Base-by-base conservation (phyloP, 1,139 yeast species). In the Pichia inconspicua region DNA sequence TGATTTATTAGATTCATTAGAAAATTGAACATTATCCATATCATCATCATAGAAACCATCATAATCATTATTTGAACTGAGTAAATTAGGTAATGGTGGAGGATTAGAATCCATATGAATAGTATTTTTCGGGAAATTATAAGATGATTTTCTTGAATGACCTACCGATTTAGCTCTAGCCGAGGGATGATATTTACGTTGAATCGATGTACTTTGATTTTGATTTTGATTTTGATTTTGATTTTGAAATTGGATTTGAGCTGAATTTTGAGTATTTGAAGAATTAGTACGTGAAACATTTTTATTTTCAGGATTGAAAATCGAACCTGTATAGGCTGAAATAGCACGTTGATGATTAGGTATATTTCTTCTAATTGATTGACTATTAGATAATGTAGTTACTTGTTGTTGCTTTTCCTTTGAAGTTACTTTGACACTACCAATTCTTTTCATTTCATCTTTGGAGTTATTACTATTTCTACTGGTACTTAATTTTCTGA, bases 151-250 rank as follows among this genome's bases (percentile, higher is more conserved):
- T 57, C 88, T 77, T 35, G 78, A 76, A 63, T 86, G 94, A 19
- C 96, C 95, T 51, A 87, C 81, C 17, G 95, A 84, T 62, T 86
- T 87, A 4, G 96, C 95, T 58, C 96, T 77, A 0, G 95, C 96
- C 17, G 89, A 81, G 31, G 95, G 95, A 65, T 87, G 96, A 58
- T 75, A 69, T 52, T 69, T 73, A 28, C 48, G 48, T 42, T 42
- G 17, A 14, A 6, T 14, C 3, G 7, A 8, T 15, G 15, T 22
- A 17, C 11, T 40, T 28, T 34, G 35, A 15, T 7, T 12, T 32
- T 32, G n/a, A n/a, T 11, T 32, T 32, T 14, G n/a, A 32, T 17
- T 51, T 31, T 17, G 43, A 35, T 7, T 12, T 32, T 32, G n/a
- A 17, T 10, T 10, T 15, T 34, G 37, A 17, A 11, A 36, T 22